Evolutionary conservation across 768 basidiomycete species (phyloP).

Genomic region (Amanita inopinata): DNA sequence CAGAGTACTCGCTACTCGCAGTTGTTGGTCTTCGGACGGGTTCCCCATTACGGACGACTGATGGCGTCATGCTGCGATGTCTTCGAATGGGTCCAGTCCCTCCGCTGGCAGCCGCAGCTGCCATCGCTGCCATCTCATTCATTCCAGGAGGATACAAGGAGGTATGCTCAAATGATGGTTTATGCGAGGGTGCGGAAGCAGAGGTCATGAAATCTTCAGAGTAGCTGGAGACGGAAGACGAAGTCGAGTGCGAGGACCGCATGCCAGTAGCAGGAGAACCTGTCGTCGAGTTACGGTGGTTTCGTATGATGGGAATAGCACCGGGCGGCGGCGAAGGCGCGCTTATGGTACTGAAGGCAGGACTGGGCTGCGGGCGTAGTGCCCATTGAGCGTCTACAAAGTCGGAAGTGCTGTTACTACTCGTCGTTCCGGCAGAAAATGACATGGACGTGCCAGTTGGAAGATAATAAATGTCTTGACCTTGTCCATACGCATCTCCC

Average conservation of each 20-base stretch:
- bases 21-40: conserved; percentile 40
- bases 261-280: conserved; percentile 20
- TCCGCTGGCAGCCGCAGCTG: conserved; percentile 14
- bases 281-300: conserved; percentile 18
- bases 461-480: conserved; percentile 11
- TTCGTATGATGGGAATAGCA: conserved; percentile 16
- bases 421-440: conserved; percentile 13
- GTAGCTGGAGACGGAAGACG: conserved; percentile 22
- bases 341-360: conserved; percentile 30
- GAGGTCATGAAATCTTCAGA: conserved; percentile 35
- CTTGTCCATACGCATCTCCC: conserved; percentile 3
- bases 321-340: conserved; percentile 27
- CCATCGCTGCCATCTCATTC: conserved; percentile 19
- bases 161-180: conserved; percentile 53
- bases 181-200: conserved; percentile 61
- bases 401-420: conserved; percentile 15
- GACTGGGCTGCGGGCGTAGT: conserved; percentile 25
- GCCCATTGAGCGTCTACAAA: conserved; percentile 31
- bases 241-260: conserved; percentile 18
- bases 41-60: conserved; percentile 42
- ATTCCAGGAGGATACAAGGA: conserved; percentile 38
- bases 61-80: conserved; percentile 73
- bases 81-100: conserved; percentile 56
- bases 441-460: conserved; percentile 7
- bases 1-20: conserved; percentile 27